A percentile compares a stretch with the other conserved stretches of the same genome.
Evolutionary conservation across 2,329 filamentous ascomycete genomes (phyloP).

Genomic region (Botryosphaeria dothidea): DNA sequence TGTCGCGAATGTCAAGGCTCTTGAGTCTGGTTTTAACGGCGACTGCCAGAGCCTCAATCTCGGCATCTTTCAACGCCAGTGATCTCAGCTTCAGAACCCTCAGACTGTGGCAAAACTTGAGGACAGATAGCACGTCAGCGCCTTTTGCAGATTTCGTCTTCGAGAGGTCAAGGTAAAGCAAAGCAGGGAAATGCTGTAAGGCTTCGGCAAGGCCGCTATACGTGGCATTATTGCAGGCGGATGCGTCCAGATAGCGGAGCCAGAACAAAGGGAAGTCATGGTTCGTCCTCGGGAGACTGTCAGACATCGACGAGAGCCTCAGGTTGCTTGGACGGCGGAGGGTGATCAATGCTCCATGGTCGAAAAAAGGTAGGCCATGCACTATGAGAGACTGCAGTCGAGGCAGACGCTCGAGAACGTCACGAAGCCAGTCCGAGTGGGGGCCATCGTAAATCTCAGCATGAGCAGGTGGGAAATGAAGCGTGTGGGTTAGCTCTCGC

Average conservation of each 20-base stretch:
- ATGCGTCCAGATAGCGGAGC: conserved; percentile 58
- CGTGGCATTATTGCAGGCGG: conserved; percentile 60
- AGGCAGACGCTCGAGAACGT: conserved; percentile 59
- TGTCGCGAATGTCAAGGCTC: conserved; percentile 59
- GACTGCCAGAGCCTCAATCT: conserved; percentile 53
- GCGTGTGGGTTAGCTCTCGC: conserved; percentile 60
- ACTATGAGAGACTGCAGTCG: conserved; percentile 62
- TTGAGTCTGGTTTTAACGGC: conserved; percentile 55
- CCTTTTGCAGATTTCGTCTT: conserved; percentile 53
- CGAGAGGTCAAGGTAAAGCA: conserved; percentile 62
- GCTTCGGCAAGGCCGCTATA: conserved; percentile 54
- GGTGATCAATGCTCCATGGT: conserved; percentile 58
- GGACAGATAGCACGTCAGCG: conserved; percentile 48
- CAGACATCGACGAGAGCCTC: conserved; percentile 26
- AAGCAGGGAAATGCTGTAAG: conserved; percentile 52
- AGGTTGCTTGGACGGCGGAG: conserved; percentile 41
- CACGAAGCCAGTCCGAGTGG: conserved; percentile 59
- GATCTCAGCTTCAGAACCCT: conserved; percentile 59
- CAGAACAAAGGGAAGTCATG: conserved; percentile 42
- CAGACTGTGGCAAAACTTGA: conserved; percentile 51
- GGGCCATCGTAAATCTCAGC: conserved; percentile 63
- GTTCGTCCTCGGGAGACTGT: conserved; percentile 18
- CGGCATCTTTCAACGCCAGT: conserved; percentile 55
- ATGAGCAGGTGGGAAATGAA: conserved; percentile 61
- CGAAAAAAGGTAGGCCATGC: conserved; percentile 61